Base-by-base conservation (phyloP, 305 asterid species). In the Fraxinus platypoda region DNA sequence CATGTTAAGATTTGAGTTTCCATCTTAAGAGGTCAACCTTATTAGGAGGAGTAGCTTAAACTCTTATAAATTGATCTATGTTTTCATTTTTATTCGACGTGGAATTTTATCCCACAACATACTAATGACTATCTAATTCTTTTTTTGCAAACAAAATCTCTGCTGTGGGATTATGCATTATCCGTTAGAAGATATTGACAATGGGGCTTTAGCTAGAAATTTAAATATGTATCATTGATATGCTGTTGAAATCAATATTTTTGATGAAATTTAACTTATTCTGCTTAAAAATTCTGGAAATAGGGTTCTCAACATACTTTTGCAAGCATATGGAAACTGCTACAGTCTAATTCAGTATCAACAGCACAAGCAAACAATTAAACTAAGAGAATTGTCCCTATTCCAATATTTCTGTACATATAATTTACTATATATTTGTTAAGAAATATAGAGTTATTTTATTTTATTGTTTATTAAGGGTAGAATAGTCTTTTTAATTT, bases 311-410 rank as follows among this genome's bases (percentile, higher is more conserved):
- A 46, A 46, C 57, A 46, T 46, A 46, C 19, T 46, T 46, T 13
- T 68, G 37, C 19, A 68, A 68, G 74, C 38, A 28, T 30, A 11
- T 68, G 74, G 34, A 66, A 66, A 26, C 74, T 66, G 30, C 34
- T 8, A 64, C 4, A 26, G 35, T 5, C 72, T 46, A 41, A 76
- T 34, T 46, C 30, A 72, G n/a, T 21, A 13, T 30, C 54, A 75
- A 12, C 28, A 76, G 31, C 70, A 62, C 37, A 74, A 57, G 25
- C 34, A 8, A 15, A 13, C 26, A 46, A 13, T 17, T 12, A 54
- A 49, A 71, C 28, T 37, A 64, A 84, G 78, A 34, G 46, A 78
- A 30, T 28, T 28, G 73, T 25, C 72, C 75, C 21, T 70, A 38
- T 15, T 35, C 72, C 23, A 78, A 9, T 11, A 15, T 64, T 34